Evolutionary conservation across 208 protist species (phyloP).

Genomic region (Leishmania braziliensis): DNA sequence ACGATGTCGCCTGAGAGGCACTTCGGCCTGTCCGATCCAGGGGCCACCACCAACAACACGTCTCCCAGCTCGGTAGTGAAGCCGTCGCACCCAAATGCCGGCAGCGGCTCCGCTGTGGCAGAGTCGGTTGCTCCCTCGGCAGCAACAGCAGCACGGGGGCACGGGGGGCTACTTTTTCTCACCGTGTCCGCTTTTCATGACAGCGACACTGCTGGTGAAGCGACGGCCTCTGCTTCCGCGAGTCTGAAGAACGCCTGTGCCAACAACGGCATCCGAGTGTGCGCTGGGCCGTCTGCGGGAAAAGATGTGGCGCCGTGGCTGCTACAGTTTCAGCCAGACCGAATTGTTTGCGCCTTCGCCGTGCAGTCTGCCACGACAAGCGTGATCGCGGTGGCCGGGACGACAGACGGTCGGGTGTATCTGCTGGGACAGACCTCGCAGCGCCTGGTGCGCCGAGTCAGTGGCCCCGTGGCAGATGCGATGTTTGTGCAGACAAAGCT

Average conservation of each 20-base stretch:
- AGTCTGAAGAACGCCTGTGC: not conserved
- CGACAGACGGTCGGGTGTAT: constrained; percentile 61
- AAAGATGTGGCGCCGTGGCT: constrained; percentile 52
- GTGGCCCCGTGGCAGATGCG: constrained; percentile 74
- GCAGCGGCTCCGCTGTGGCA: constrained; percentile 5
- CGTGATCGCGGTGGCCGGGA: constrained; percentile 58
- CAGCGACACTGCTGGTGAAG: not conserved
- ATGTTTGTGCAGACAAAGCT: constrained; percentile 52
- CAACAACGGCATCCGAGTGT: not conserved
- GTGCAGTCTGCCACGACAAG: constrained; percentile 39
- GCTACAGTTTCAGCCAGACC: constrained; percentile 23
- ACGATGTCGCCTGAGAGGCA: not conserved
- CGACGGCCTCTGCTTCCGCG: not conserved
- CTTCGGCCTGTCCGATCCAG: not conserved
- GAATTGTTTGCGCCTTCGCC: constrained; percentile 57
- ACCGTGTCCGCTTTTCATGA: not conserved
- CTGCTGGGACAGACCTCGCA: constrained; percentile 33
- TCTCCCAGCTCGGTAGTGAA: not conserved
- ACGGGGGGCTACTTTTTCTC: constrained; percentile 21
- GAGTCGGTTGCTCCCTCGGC: not conserved
- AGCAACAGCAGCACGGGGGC: constrained; percentile 8
- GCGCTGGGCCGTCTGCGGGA: constrained; percentile 4
- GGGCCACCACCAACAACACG: not conserved
- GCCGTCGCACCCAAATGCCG: not conserved
- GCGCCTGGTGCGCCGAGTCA: constrained; percentile 45